phyloP scores from a whole-genome alignment of 441 rosid genomes.

The Pelargonium fulgidum region DNA sequence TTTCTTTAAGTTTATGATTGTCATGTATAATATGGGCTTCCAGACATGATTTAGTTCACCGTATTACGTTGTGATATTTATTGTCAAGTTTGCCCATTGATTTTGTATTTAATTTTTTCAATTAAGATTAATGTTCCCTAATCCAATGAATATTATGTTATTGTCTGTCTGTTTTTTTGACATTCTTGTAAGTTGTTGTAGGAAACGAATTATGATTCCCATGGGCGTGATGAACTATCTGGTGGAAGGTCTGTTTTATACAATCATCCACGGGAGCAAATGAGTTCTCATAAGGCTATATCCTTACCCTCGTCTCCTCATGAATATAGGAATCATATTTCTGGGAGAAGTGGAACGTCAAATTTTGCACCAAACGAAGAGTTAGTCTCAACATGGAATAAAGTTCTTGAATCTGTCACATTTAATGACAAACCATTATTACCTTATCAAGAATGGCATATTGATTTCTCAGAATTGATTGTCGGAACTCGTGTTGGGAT shows the following conservation, averaged over 20 bases:
- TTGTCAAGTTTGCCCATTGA: not conserved
- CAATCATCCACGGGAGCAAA: constrained; percentile 42
- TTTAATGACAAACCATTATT: constrained; percentile 67
- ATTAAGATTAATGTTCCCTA: not conserved
- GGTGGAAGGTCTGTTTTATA: constrained; percentile 54
- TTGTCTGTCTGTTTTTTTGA: constrained; percentile 13
- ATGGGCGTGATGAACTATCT: constrained; percentile 51
- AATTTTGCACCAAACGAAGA: constrained; percentile 42
- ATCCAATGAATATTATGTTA: constrained; percentile 10
- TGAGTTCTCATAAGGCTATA: constrained; percentile 82
- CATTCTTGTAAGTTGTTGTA: constrained; percentile 24
- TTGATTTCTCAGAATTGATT: constrained; percentile 87
- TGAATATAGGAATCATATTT: constrained; percentile 57
- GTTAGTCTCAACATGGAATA: constrained; percentile 66
- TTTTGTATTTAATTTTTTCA: not conserved
- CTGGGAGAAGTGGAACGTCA: constrained; percentile 48
- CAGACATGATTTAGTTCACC: not conserved
- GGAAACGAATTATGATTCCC: constrained; percentile 55
- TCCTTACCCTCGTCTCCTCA: constrained; percentile 97
- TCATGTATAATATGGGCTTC: not conserved
- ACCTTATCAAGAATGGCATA: constrained; percentile 89
- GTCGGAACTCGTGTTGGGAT: constrained; percentile 98
- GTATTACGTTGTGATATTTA: not conserved
- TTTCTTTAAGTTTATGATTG: not conserved
- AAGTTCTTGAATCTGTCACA: constrained; percentile 85